Evolutionary conservation across 495 filamentous ascomycete genomes (phyloP).

Genomic region (Chaetomium tenue): DNA sequence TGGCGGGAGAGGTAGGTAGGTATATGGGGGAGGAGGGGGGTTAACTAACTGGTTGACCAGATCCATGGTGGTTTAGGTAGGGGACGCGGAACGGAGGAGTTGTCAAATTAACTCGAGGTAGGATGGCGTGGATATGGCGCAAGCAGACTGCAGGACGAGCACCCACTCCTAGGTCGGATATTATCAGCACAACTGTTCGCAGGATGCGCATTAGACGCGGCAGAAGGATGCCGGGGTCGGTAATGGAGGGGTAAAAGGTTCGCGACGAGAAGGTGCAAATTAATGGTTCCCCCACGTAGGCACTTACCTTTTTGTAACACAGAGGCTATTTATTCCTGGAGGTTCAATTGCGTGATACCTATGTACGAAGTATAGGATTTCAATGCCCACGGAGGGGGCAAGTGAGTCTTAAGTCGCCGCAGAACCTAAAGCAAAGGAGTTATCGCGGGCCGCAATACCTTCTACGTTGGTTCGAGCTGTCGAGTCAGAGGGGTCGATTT

Average conservation of each 20-base stretch:
- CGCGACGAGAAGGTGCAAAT: neutral
- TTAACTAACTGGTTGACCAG: constrained; percentile 75
- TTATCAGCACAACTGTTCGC: neutral
- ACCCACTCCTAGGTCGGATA: constrained; percentile 15
- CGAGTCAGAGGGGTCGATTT: constrained; percentile 25
- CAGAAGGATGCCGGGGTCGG: neutral
- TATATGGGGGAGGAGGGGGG: constrained; percentile 11
- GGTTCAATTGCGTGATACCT: neutral
- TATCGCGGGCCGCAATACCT: neutral
- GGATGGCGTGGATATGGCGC: constrained; percentile 10
- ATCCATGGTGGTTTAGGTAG: constrained; percentile 58
- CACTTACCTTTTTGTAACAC: neutral
- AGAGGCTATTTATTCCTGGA: neutral
- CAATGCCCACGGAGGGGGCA: neutral
- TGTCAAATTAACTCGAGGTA: neutral
- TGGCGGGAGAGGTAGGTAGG: neutral
- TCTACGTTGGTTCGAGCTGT: neutral
- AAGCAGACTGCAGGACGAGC: constrained; percentile 18
- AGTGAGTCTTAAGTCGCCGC: neutral
- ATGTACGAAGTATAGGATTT: too few relatives aligned
- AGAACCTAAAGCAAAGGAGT: neutral
- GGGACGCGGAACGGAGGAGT: neutral
- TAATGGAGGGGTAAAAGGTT: constrained; percentile 10
- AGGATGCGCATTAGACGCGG: constrained; percentile 2
- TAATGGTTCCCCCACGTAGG: neutral